Base-by-base conservation (phyloP, 1,139 yeast species). In the Hyphopichia burtonii region DNA sequence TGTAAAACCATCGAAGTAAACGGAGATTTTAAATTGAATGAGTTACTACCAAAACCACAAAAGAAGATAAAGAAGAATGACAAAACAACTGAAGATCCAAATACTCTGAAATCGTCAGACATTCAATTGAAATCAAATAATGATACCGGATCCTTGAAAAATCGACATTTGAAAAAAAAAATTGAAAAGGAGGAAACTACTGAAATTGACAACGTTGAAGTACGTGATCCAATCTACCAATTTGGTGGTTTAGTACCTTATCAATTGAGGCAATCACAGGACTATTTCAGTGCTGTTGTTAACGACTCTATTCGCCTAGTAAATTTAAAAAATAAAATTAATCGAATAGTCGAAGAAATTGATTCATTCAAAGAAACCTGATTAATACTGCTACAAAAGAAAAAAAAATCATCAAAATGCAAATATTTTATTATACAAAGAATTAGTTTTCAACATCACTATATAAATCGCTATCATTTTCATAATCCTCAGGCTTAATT, bases 191-290 rank as follows among this genome's bases (percentile, higher is more conserved):
- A 17, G 12, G 28, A 25, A 14, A 4, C 5, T 6, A 17, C 5
- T 12, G 33, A 27, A 36, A 27, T 20, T n/a, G 12, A 35, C n/a
- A 36, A 19, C 22, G 23, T 16, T 12, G 39, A 20, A 18, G 35
- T 52, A 19, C 54, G 50, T 39, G 72, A 78, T 50, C 82, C 83
- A 0, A 58, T 77, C 10, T 44, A 56, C 33, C 81, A 77, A 63
- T 79, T 79, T 58, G 82, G 82, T 0, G 69, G 69, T 0, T 49
- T 79, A 19, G 77, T 71, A 3, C 81, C 83, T 5, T 52, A 53
- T 34, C 72, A 66, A 38, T 56, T 79, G 19, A 57, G 66, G 31
- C 50, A 56, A 36, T 61, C 80, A 0, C 83, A 79, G 51, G 37
- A 33, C 1, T 47, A 54, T 33, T 79, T 78, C 49, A 48, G 42